These are phyloP conservation scores for Silene conica DNA, from an alignment of 148 eudicot species.

Conservation along the genomic window DNA sequence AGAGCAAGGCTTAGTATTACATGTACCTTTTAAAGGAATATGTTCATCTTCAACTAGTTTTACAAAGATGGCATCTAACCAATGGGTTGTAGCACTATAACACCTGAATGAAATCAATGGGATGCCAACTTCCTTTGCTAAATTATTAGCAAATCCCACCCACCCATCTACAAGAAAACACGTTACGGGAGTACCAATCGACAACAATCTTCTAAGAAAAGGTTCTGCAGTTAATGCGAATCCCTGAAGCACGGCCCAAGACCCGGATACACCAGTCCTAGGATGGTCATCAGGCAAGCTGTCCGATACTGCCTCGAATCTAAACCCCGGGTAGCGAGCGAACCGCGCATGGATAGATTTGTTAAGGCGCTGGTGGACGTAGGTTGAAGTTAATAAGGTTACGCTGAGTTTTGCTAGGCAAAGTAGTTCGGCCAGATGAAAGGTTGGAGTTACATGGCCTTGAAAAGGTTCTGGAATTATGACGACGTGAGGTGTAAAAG, in stretches of 20 bases:
- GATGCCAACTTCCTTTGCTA: too few relatives aligned
- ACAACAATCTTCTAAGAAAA: too few relatives aligned
- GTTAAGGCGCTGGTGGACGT: slow-evolving; percentile 5
- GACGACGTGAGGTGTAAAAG: slow-evolving; percentile 6
- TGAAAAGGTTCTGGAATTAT: slow-evolving; percentile 7
- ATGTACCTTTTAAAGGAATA: too few relatives aligned
- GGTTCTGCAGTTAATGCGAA: neutral
- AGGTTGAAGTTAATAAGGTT: neutral
- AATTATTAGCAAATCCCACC: too few relatives aligned
- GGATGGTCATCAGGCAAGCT: slow-evolving; percentile 5
- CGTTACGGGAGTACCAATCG: too few relatives aligned
- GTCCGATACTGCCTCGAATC: slow-evolving; percentile 1
- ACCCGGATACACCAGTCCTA: neutral
- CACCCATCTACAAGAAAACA: too few relatives aligned
- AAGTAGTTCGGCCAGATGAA: slow-evolving; percentile 1
- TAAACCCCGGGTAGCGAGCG: neutral
- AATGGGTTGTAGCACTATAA: too few relatives aligned
- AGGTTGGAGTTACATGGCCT: slow-evolving; percentile 10
- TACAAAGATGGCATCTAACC: too few relatives aligned
- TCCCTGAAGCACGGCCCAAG: neutral
- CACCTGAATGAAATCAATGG: too few relatives aligned
- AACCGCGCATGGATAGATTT: neutral
- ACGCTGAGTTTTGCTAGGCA: neutral
- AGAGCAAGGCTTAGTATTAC: too few relatives aligned
- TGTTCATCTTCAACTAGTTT: too few relatives aligned